Evolutionary conservation across 768 basidiomycete genomes (phyloP).

Genomic region (Epithele typhae): DNA sequence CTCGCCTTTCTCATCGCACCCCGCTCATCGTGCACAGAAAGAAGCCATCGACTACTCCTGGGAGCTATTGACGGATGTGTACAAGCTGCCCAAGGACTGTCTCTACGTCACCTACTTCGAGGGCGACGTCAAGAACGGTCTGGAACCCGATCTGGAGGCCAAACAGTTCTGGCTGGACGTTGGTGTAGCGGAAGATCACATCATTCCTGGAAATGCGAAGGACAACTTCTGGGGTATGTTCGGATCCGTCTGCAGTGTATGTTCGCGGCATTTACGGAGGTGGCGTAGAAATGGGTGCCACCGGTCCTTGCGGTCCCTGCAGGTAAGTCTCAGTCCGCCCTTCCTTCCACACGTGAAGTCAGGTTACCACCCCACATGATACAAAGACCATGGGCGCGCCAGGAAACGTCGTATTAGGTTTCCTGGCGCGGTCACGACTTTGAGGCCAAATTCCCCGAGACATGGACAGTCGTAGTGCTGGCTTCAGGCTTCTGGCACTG

Average conservation of each 20-base stretch:
- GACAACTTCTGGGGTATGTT: constrained; percentile 97
- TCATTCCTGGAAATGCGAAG: constrained; percentile 91
- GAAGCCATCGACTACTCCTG: constrained; percentile 93
- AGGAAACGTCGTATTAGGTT: no score
- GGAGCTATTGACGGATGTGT: constrained; percentile 90
- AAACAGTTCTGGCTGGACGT: constrained; percentile 84
- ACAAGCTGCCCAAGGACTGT: constrained; percentile 81
- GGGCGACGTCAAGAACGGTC: constrained; percentile 79
- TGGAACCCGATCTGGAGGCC: constrained; percentile 88
- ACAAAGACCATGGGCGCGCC: no score
- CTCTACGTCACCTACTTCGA: constrained; percentile 98
- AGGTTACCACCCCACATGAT: no score
- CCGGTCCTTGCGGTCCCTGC: constrained; percentile 97
- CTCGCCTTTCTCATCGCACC: neutral
- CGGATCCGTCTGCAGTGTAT: constrained; percentile 7
- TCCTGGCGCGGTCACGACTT: no score
- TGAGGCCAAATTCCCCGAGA: no score
- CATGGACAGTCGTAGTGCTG: no score
- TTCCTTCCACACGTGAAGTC: neutral
- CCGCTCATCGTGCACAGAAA: constrained; percentile 46
- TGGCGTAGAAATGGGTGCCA: constrained; percentile 91
- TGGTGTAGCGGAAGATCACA: constrained; percentile 85
- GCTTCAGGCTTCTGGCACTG: no score
- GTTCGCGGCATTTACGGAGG: neutral
- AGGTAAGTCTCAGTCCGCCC: constrained; percentile 40